Evolutionary conservation across 78 protist species (phyloP), one percentile per base, ranked within the genome.

Genomic region (Dictyostelium firmibasis): DNA sequence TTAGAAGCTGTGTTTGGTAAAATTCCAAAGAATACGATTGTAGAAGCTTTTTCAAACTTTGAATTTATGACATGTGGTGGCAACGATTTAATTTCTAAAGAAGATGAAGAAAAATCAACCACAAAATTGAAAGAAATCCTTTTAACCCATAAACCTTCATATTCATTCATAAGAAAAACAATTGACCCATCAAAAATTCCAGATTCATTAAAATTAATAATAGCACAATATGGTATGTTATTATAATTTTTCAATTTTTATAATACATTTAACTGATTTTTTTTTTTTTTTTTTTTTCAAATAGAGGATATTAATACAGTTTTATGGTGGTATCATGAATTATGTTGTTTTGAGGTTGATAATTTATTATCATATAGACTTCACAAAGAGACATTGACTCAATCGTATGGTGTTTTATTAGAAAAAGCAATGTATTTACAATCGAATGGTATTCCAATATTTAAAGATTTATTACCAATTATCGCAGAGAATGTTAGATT

Each of bases 291-390:
- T 4, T 2, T 1, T 4, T 10, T 50, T 50, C 3, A 50, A 50
- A 50, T 16, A 50, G 62, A 89, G 72, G 86, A 81, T 5, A 11
- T 89, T 4, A 43, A 67, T 44, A 81, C 38, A 44, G 94, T 81
- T 4, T 57, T 89, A 4, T 89, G 94, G 94, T 89, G 86, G 86
- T 89, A 89, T 60, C 86, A 79, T 10, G 94, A 89, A 36, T n/a
- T 89, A 10, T 35, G 86, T 4, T 62, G 74, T 3, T 89, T 44
- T 69, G 94, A 89, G 23, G 94, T 89, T 27, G 94, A 89, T 33
- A 16, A 5, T 29, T 9, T 69, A 29, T 27, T 89, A 23, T 60
- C 85, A 1, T 13, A 41, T 25, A 74, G 94, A 62, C 27, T 89
- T 1, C 38, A 29, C 1, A 67, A 25, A 36, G 83, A 81, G 7